Base-by-base conservation (phyloP, 78 protist species). In the Trichosphaerium sp. region DNA sequence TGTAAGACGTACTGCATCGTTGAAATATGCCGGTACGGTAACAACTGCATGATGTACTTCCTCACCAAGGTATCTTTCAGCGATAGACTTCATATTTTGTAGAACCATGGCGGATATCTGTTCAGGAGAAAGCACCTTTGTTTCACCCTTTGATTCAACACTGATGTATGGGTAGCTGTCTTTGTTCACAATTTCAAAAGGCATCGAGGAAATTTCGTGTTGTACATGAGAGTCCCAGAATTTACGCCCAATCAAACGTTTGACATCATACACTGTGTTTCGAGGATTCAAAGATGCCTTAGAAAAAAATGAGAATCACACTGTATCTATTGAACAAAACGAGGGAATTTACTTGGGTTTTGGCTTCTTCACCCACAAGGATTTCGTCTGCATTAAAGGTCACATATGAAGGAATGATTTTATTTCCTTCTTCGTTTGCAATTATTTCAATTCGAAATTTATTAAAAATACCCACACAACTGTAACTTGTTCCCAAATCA, bases 81-180 rank as follows among this genome's bases (percentile, higher is more conserved):
- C 99, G 64, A 82, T 87, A 85, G 87, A 83, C 74, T 88, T 84
- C 92, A 90, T 89, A 82, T 95, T 90, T 29, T 31, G 12, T 21
- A 98, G 74, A 23, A 96, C 94, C 99, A 98, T 94, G 31, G 99
- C 92, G 1, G 97, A 88, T 49, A 98, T 75, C 84, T 97, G 98
- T 72, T 98, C 99, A 48, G 99, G 94, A 28, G 85, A 47, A 84
- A 89, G 92, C n/a, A 57, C 51, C 88, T 85, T 85, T 49, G 57
- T 32, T 72, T 80, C 87, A 57, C 88, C 95, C 66, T 84, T 78
- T 81, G 64, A 80, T 52, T 63, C 68, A 21, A 96, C 97, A 71
- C 85, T 71, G 58, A 94, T 64, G 58, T 44, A 29, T 58, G 98
- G 98, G 88, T 58, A 74, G 78, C n/a, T n/a, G n/a, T 86, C 93